phyloP scores from a whole-genome alignment of 2,329 filamentous ascomycete species.

The Colletotrichum liaoningense region DNA sequence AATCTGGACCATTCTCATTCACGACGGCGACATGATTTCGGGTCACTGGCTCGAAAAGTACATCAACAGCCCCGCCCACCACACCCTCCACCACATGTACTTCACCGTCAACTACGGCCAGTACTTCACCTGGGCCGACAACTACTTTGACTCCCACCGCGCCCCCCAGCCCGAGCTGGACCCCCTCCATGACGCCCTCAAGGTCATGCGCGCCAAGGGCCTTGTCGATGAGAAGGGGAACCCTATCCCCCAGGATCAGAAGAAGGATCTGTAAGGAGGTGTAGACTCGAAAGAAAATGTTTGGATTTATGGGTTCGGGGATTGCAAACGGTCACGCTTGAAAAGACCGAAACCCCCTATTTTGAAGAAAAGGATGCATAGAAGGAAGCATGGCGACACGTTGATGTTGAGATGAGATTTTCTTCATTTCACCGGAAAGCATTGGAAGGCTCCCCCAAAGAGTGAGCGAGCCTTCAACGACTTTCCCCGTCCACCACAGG shows the following conservation, averaged over 20 bases:
- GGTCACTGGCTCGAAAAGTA: constrained; percentile 58
- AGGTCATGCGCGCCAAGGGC: constrained; percentile 57
- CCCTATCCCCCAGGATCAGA: constrained; percentile 48
- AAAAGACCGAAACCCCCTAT: neutral
- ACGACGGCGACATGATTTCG: constrained; percentile 61
- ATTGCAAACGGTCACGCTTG: neutral
- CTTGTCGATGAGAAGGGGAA: constrained; percentile 57
- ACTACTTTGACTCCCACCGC: constrained; percentile 56
- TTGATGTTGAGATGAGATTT: constrained; percentile 7
- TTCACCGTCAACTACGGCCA: constrained; percentile 63
- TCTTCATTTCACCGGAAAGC: neutral
- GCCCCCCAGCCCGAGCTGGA: constrained; percentile 56
- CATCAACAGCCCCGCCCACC: constrained; percentile 60
- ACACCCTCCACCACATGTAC: constrained; percentile 62
- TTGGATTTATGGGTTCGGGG: neutral
- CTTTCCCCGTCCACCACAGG: neutral
- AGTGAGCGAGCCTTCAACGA: neutral
- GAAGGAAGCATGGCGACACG: constrained; percentile 7
- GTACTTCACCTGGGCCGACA: constrained; percentile 61
- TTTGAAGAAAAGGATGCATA: neutral
- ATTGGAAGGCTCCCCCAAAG: neutral
- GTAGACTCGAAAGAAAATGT: neutral
- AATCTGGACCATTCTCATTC: constrained; percentile 62
- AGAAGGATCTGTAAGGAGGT: constrained; percentile 34
- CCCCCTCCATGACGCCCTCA: constrained; percentile 56